These are phyloP conservation scores for Trichoderma sp. DNA, from an alignment of 2,329 filamentous ascomycete species.

Conservation along the genomic window DNA sequence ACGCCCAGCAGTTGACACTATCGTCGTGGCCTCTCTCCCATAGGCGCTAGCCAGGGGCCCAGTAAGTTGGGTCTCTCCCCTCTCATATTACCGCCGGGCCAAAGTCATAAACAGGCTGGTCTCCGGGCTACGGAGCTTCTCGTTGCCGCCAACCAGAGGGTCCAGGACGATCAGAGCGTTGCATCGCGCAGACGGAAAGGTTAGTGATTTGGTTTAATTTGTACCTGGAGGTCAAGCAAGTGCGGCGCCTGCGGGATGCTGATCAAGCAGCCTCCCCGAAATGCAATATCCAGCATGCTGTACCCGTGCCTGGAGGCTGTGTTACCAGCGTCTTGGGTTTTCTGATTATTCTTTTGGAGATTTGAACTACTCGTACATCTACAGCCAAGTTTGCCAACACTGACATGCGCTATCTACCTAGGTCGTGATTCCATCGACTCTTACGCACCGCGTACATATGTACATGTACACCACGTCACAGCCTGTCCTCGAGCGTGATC, in stretches of 20 bases:
- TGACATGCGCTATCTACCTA: neutral
- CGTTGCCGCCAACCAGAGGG: conserved; percentile 1
- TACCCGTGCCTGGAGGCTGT: neutral
- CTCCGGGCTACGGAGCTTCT: conserved; percentile 12
- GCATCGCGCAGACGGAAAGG: neutral
- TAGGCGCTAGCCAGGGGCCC: conserved; percentile 8
- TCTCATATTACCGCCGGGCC: conserved; percentile 6
- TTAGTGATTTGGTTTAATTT: neutral
- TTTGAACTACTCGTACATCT: neutral
- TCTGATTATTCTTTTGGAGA: neutral
- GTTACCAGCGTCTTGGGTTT: neutral
- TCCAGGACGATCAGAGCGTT: neutral
- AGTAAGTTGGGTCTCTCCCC: neutral
- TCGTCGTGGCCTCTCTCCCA: neutral
- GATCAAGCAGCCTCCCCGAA: neutral
- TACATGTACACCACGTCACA: conserved; percentile 15
- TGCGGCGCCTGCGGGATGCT: neutral
- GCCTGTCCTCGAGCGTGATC: conserved; percentile 6
- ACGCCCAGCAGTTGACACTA: neutral
- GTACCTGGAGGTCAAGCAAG: neutral
- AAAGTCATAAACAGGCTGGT: conserved; percentile 10
- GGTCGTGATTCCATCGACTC: neutral
- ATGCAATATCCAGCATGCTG: neutral
- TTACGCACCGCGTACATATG: neutral
- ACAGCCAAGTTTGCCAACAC: neutral